phyloP scores from a whole-genome alignment of 75 land plant genomes.

The Pinus albicaulis region DNA sequence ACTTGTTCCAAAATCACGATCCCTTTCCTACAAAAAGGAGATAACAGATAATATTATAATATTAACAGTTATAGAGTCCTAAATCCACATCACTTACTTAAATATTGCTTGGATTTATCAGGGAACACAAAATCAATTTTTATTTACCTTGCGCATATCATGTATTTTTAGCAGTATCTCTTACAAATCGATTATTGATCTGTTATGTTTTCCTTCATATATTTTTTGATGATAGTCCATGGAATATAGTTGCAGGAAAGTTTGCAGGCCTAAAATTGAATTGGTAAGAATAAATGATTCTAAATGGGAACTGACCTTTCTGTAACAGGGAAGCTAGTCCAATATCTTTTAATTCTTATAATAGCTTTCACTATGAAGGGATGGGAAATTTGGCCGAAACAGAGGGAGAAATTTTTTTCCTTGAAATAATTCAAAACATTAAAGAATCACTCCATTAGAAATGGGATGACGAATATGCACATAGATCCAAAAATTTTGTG shows the following conservation, averaged over 20 bases:
- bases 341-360: too few species aligned
- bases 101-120: neutral
- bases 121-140: too few species aligned
- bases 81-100: too few species aligned
- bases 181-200: neutral
- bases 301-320: neutral
- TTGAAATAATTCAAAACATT: slow-evolving; percentile 28
- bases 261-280: slow-evolving; percentile 25
- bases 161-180: neutral
- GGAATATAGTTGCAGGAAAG: slow-evolving; percentile 34
- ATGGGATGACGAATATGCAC: slow-evolving; percentile 22
- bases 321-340: too few species aligned
- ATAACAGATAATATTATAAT: too few species aligned
- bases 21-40: too few species aligned
- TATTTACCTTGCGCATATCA: neutral
- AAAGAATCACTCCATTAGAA: slow-evolving; percentile 22
- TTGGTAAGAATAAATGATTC: slow-evolving; percentile 13
- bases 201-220: slow-evolving; percentile 12
- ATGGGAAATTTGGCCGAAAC: slow-evolving; percentile 11
- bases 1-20: too few species aligned
- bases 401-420: slow-evolving; percentile 33
- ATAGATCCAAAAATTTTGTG: neutral
- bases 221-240: slow-evolving; percentile 36
- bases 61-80: too few species aligned
- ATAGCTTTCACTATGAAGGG: neutral